phyloP scores from a whole-genome alignment of 257 asterid species.

The Primulina tabacum region DNA sequence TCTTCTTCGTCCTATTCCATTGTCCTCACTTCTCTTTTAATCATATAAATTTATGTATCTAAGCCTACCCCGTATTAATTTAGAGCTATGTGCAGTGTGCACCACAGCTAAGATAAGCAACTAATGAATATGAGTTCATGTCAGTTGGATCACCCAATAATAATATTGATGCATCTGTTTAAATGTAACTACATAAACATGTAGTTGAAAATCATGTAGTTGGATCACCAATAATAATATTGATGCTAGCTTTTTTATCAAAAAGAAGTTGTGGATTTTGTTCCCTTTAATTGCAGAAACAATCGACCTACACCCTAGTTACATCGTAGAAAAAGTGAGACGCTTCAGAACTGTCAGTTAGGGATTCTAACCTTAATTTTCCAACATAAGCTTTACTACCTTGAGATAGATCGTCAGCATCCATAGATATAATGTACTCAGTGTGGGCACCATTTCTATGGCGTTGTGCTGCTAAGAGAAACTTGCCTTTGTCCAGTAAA shows the following conservation, averaged over 20 bases:
- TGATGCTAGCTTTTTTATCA: background rate
- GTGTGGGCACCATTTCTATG: constrained; percentile 73
- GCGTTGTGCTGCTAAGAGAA: constrained; percentile 87
- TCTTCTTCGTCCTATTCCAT: background rate
- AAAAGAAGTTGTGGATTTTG: background rate
- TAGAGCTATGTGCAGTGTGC: no score
- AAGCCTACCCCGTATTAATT: background rate
- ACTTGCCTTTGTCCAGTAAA: constrained; percentile 79
- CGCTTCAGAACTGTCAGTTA: constrained; percentile 14
- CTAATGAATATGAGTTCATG: background rate
- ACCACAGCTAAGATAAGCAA: background rate
- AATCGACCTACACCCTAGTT: background rate
- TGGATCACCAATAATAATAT: no score
- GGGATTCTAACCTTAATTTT: constrained; percentile 66
- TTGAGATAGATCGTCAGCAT: constrained; percentile 78
- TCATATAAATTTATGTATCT: background rate
- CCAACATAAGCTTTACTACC: constrained; percentile 93
- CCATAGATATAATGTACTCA: constrained; percentile 80
- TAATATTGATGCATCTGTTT: constrained; percentile 1
- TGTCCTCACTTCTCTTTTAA: background rate
- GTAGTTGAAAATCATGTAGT: background rate
- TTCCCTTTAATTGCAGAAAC: background rate
- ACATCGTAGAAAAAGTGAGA: background rate
- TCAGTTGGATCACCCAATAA: background rate
- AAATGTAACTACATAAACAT: background rate